Conservation (phyloP, 2,329 filamentous ascomycete species). For the Ceratocystis lukuohia region DNA sequence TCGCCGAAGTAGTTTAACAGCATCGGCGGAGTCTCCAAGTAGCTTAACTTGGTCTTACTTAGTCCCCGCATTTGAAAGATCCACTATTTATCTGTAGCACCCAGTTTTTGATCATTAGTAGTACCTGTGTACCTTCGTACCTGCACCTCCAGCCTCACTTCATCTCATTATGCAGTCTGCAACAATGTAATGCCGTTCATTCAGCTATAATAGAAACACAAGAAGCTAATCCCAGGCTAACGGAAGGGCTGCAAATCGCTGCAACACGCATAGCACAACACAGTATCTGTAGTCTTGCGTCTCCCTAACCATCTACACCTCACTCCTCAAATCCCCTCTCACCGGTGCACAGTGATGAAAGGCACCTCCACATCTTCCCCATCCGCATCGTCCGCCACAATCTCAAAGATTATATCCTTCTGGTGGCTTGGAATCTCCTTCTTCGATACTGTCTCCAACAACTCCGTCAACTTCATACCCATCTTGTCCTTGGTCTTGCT, state of each 20-base stretch:
- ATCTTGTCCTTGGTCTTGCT: constrained; percentile 69
- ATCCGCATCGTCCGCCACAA: constrained; percentile 75
- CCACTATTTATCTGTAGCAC: no score
- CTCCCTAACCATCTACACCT: not conserved
- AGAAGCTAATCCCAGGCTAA: not conserved
- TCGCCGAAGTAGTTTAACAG: no score
- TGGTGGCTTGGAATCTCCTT: constrained; percentile 83
- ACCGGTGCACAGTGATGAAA: constrained; percentile 68
- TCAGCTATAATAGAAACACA: not conserved
- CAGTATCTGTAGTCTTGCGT: not conserved
- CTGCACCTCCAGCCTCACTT: not conserved
- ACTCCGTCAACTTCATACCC: constrained; percentile 69
- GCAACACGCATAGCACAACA: not conserved
- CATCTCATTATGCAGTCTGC: not conserved
- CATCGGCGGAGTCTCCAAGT: no score
- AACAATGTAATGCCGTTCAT: not conserved
- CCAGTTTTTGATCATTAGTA: no score
- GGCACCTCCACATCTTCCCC: constrained; percentile 95
- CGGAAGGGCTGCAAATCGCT: not conserved
- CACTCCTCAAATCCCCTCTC: not conserved
- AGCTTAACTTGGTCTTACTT: no score
- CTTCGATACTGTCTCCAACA: constrained; percentile 81
- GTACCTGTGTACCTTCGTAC: not conserved
- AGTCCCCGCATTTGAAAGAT: no score
- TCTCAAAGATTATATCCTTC: constrained; percentile 92